These are phyloP conservation scores for Musa itinerans DNA, from an alignment of 176 grass and related monocot species.

Conservation along the genomic window DNA sequence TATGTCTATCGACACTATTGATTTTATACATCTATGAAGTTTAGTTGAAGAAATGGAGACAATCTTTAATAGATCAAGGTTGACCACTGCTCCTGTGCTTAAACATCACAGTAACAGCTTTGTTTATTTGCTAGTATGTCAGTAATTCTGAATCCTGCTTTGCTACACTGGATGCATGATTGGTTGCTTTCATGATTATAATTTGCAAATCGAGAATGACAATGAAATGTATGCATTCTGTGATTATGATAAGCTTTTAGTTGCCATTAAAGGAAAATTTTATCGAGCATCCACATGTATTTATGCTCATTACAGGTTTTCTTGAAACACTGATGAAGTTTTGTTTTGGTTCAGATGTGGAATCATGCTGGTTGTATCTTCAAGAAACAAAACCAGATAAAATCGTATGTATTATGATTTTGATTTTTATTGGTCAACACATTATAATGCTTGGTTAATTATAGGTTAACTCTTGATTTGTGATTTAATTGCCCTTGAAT, in stretches of 20 bases:
- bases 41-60: too few species aligned
- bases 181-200: background rate
- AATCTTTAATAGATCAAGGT: too few species aligned
- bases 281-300: background rate
- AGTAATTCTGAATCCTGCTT: background rate
- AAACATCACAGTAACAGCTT: background rate
- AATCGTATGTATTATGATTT: slow-evolving; percentile 40
- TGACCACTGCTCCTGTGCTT: too few species aligned
- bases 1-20: too few species aligned
- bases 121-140: background rate
- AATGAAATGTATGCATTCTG: background rate
- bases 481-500: background rate
- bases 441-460: too few species aligned
- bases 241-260: background rate
- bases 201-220: background rate
- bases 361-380: slow-evolving; percentile 85
- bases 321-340: background rate
- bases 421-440: background rate
- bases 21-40: too few species aligned
- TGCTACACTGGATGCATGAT: background rate
- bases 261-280: background rate
- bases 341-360: slow-evolving; percentile 63
- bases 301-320: background rate
- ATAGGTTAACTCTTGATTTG: background rate
- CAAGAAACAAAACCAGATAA: slow-evolving; percentile 87